Conservation (phyloP, 768 basidiomycete genomes). For the Boletellus sp. region DNA sequence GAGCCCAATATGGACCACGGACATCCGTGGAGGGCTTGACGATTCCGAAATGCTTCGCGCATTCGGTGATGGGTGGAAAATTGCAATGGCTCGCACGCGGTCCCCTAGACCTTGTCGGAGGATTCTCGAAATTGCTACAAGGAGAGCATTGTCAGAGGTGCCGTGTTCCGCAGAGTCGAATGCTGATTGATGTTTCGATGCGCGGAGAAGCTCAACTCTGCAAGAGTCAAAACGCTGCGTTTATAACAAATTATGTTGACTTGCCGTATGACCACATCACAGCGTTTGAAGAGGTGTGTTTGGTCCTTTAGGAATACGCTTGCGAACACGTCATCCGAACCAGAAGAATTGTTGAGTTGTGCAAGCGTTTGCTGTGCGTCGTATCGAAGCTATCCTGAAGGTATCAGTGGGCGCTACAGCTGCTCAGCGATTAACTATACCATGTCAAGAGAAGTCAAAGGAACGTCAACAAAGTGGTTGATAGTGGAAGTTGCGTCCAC, state of each 20-base stretch:
- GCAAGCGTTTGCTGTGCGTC: conserved; percentile 77
- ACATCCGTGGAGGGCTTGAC: conserved; percentile 46
- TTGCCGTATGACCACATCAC: conserved; percentile 70
- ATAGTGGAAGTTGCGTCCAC: conserved; percentile 75
- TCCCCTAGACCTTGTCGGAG: conserved; percentile 69
- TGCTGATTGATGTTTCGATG: conserved; percentile 41
- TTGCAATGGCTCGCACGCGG: conserved; percentile 60
- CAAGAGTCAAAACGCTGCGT: not conserved
- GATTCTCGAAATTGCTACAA: conserved; percentile 47
- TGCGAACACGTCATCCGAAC: conserved; percentile 60
- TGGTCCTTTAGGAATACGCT: conserved; percentile 72
- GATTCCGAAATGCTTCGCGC: conserved; percentile 50
- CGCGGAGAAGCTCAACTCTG: conserved; percentile 47
- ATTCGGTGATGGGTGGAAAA: conserved; percentile 51
- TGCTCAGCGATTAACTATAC: conserved; percentile 37
- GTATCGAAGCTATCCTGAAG: conserved; percentile 54
- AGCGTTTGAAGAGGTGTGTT: conserved; percentile 59
- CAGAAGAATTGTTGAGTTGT: conserved; percentile 45
- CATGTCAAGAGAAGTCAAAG: conserved; percentile 72
- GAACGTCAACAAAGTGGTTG: conserved; percentile 76
- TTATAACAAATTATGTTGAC: conserved; percentile 16
- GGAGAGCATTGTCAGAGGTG: conserved; percentile 51
- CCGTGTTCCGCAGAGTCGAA: conserved; percentile 50
- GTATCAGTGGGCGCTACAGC: not conserved
- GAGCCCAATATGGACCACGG: conserved; percentile 67